Conservation (phyloP, 164 flowering plant species). For the Tinospora cordifolia region DNA sequence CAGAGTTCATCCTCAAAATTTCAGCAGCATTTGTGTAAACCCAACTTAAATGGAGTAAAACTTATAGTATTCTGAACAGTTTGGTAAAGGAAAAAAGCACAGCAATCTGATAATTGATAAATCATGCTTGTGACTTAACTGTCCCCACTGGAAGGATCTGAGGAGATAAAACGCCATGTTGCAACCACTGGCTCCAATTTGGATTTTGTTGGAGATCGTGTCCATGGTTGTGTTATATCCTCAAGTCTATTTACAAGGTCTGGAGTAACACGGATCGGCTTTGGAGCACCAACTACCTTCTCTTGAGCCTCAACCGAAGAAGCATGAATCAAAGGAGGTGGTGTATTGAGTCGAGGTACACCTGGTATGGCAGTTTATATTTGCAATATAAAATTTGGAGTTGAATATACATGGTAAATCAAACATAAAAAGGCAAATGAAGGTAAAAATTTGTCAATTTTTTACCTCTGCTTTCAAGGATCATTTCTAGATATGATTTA, state of each 20-base stretch:
- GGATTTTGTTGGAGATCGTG: slow-evolving; percentile 94
- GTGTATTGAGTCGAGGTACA: slow-evolving; percentile 93
- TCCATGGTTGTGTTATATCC: slow-evolving; percentile 94
- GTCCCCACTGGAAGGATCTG: slow-evolving; percentile 35
- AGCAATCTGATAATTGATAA: slow-evolving; percentile 16
- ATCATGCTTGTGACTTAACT: slow-evolving; percentile 21
- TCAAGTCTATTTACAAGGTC: slow-evolving; percentile 56
- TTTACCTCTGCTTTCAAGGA: slow-evolving; percentile 83
- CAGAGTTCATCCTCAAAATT: not conserved
- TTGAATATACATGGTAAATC: slow-evolving; percentile 11
- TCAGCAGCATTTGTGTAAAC: not conserved
- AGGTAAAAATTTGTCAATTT: slow-evolving; percentile 1
- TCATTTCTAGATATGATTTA: slow-evolving; percentile 91
- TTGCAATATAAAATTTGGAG: slow-evolving; percentile 6
- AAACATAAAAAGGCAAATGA: not conserved
- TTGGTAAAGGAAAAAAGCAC: too few species aligned
- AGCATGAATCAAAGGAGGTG: slow-evolving; percentile 56
- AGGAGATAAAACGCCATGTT: slow-evolving; percentile 72
- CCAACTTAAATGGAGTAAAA: not conserved
- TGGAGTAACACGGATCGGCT: slow-evolving; percentile 71
- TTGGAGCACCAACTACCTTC: slow-evolving; percentile 54
- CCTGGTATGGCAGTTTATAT: slow-evolving; percentile 41
- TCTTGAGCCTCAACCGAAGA: slow-evolving; percentile 43
- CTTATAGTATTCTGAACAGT: too few species aligned
- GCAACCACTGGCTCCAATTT: slow-evolving; percentile 81